phyloP scores from a whole-genome alignment of 2,329 filamentous ascomycete genomes.

The Ophiostoma montium region DNA sequence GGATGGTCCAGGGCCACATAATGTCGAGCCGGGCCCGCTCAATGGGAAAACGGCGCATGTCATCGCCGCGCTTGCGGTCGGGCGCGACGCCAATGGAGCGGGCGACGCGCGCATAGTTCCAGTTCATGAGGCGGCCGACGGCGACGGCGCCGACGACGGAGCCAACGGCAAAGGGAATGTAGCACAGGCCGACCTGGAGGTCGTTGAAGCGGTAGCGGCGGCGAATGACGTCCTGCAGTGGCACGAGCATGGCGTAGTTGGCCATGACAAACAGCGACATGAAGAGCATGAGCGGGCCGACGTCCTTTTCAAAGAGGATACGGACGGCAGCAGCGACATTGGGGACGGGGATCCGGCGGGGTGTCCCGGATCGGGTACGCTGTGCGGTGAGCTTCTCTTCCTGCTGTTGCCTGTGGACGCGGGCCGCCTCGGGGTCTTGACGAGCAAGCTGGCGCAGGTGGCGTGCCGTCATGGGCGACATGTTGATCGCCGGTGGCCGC shows the following conservation, averaged over 20 bases:
- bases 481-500: conserved; percentile 20
- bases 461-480: conserved; percentile 11
- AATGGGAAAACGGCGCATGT: conserved; percentile 23
- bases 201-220: conserved; percentile 21
- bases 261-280: conserved; percentile 23
- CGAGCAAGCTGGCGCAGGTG: conserved; percentile 3
- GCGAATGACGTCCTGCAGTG: conserved; percentile 21
- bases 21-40: conserved; percentile 23
- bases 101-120: conserved; percentile 44
- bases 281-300: conserved; percentile 21
- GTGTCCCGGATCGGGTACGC: conserved; percentile 11
- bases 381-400: conserved; percentile 5
- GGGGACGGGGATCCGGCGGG: conserved; percentile 15
- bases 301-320: conserved; percentile 23
- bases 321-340: conserved; percentile 20
- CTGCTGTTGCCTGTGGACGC: conserved; percentile 7
- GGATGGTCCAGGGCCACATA: conserved; percentile 25
- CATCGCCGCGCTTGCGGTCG: conserved; percentile 28
- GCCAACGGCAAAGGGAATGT: conserved; percentile 25
- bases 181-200: conserved; percentile 28
- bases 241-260: conserved; percentile 21
- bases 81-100: conserved; percentile 31
- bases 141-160: conserved; percentile 22
- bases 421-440: conserved; percentile 8
- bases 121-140: conserved; percentile 41